Percentiles rank a stretch among this genome's conserved stretches.
phyloP scores from a whole-genome alignment of 192 early-diverging fungal species.

The Coemansia sp. region DNA sequence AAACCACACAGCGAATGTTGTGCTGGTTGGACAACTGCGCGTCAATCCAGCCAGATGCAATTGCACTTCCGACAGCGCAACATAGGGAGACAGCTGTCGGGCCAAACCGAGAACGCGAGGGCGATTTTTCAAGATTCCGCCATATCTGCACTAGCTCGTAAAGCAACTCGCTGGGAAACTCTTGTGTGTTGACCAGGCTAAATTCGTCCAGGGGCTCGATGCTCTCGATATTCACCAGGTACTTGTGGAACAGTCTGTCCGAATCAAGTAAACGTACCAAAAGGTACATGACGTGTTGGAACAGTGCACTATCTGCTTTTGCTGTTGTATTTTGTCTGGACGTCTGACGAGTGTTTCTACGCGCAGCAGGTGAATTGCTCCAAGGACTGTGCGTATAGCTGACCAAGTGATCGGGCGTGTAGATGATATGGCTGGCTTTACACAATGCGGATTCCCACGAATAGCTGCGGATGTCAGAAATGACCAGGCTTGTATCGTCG shows the following conservation, averaged over 20 bases:
- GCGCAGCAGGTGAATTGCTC: neutral
- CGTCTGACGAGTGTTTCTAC: neutral
- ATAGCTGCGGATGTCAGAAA: constrained; percentile 25
- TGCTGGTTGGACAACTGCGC: constrained; percentile 9
- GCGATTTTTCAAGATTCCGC: constrained; percentile 18
- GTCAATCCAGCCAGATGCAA: constrained; percentile 19
- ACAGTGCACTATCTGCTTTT: constrained; percentile 3
- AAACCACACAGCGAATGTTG: constrained; percentile 4
- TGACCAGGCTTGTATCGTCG: neutral
- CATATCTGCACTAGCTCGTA: constrained; percentile 15
- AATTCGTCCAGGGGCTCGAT: constrained; percentile 8
- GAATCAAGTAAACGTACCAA: constrained; percentile 27
- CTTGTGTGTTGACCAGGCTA: constrained; percentile 16
- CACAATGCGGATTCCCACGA: constrained; percentile 13
- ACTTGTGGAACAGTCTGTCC: constrained; percentile 14
- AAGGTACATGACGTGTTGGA: constrained; percentile 16
- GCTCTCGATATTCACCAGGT: constrained; percentile 1
- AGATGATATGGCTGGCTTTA: neutral
- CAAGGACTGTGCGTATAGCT: neutral
- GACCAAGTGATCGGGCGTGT: neutral
- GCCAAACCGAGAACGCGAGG: constrained; percentile 19
- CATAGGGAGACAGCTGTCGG: constrained; percentile 18
- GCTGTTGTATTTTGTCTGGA: neutral
- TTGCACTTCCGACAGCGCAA: constrained; percentile 16
- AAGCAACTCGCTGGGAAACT: constrained; percentile 10